Evolutionary conservation across 2,329 filamentous ascomycete genomes (phyloP).

Genomic region (Ophiosphaerella korrae): DNA sequence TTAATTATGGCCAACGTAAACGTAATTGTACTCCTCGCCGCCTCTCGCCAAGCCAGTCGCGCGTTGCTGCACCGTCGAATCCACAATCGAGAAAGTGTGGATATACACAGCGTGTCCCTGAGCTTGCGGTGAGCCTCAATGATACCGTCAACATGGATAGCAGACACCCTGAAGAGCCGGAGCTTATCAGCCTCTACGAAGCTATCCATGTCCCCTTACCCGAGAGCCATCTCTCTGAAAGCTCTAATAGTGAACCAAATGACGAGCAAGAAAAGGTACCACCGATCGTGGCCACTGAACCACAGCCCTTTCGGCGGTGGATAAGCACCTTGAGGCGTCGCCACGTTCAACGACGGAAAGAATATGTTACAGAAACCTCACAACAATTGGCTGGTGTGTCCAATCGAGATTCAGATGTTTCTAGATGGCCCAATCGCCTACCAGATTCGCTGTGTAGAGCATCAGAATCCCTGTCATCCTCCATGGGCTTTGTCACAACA

Average conservation of each 20-base stretch:
- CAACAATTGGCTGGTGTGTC: constrained; percentile 43
- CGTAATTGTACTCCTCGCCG: constrained; percentile 24
- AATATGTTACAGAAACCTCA: constrained; percentile 40
- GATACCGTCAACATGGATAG: constrained; percentile 20
- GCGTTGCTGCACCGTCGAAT: constrained; percentile 12
- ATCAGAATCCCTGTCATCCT: constrained; percentile 69
- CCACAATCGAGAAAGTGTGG: constrained; percentile 15
- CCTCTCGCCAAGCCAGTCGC: constrained; percentile 20
- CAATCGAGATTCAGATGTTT: constrained; percentile 12
- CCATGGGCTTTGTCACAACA: constrained; percentile 78
- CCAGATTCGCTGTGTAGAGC: constrained; percentile 43
- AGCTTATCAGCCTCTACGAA: constrained; percentile 37
- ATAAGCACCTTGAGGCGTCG: constrained; percentile 70
- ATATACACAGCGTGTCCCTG: constrained; percentile 3
- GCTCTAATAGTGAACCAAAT: constrained; percentile 13
- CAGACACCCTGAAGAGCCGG: constrained; percentile 20
- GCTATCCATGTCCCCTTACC: constrained; percentile 39
- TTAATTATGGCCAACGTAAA: constrained; percentile 26
- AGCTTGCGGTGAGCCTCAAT: constrained; percentile 9
- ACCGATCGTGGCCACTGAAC: constrained; percentile 2
- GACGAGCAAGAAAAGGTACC: constrained; percentile 5
- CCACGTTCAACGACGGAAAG: constrained; percentile 48
- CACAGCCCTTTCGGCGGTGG: constrained; percentile 71
- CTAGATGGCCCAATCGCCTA: constrained; percentile 10
- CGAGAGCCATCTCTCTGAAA: constrained; percentile 25